Conservation (phyloP, 345 rosid genomes). For the Syzygium jambos region DNA sequence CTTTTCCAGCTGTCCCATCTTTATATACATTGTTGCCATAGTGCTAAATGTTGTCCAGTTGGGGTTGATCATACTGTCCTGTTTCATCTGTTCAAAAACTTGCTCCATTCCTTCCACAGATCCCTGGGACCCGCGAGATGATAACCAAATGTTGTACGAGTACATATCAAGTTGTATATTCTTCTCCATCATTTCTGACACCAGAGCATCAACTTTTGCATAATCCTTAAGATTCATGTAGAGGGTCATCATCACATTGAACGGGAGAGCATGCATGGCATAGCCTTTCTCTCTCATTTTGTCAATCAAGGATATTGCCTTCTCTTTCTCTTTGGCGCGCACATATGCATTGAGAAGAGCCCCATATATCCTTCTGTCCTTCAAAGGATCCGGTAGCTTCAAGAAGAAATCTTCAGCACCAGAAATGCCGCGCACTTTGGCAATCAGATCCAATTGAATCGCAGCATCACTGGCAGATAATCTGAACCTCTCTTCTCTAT, state of each 20-base stretch:
- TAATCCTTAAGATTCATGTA: slow-evolving; percentile 78
- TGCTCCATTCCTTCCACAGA: slow-evolving; percentile 64
- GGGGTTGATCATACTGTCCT: slow-evolving; percentile 44
- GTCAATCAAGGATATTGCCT: slow-evolving; percentile 62
- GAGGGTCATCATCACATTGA: slow-evolving; percentile 95
- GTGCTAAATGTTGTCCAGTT: slow-evolving; percentile 96
- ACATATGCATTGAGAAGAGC: slow-evolving; percentile 81
- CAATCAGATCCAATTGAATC: slow-evolving; percentile 80
- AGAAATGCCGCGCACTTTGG: slow-evolving; percentile 70
- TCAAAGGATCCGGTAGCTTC: slow-evolving; percentile 40
- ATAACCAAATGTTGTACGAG: slow-evolving; percentile 93
- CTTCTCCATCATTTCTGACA: slow-evolving; percentile 75
- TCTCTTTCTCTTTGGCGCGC: slow-evolving; percentile 44
- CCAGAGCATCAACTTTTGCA: slow-evolving; percentile 56
- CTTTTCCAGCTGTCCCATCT: slow-evolving; percentile 59
- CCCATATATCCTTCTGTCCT: slow-evolving; percentile 79
- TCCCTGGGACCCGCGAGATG: slow-evolving; percentile 67
- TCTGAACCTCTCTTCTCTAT: slow-evolving; percentile 59
- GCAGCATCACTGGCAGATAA: slow-evolving; percentile 84
- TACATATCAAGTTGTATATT: slow-evolving; percentile 62
- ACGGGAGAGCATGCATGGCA: slow-evolving; percentile 60
- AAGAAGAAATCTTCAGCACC: slow-evolving; percentile 61
- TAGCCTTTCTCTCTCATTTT: slow-evolving; percentile 63
- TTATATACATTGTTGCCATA: slow-evolving; percentile 81
- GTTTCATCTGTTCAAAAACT: slow-evolving; percentile 69